Conservation (phyloP, 2,329 filamentous ascomycete species). For the Anthostomella pinea region DNA sequence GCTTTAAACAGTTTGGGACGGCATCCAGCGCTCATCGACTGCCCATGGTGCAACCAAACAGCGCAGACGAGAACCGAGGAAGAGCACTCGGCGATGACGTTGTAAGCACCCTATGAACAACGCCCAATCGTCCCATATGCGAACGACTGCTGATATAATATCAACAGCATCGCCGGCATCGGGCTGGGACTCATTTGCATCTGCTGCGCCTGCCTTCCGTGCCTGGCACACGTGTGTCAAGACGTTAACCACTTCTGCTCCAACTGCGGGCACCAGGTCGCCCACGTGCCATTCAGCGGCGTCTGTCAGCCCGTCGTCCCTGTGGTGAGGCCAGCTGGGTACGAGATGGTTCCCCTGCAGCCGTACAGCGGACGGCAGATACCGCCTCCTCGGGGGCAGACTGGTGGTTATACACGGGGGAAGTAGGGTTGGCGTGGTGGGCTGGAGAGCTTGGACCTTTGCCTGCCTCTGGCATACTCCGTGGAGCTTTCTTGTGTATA, state of each 20-base stretch:
- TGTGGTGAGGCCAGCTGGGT: not conserved
- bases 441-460: too few relatives aligned
- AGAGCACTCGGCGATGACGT: slow-evolving; percentile 13
- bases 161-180: not conserved
- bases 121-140: not conserved
- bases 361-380: not conserved
- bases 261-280: slow-evolving; percentile 30
- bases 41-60: slow-evolving; percentile 10
- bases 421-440: too few relatives aligned
- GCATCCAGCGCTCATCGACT: slow-evolving; percentile 11
- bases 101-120: slow-evolving; percentile 2
- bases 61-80: slow-evolving; percentile 10
- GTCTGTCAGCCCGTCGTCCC: not conserved
- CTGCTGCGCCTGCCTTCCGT: slow-evolving; percentile 32
- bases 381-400: not conserved
- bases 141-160: not conserved
- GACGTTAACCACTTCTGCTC: slow-evolving; percentile 30
- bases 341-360: not conserved
- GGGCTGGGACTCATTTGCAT: slow-evolving; percentile 27
- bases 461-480: too few relatives aligned
- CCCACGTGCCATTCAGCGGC: slow-evolving; percentile 8
- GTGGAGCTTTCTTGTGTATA: too few relatives aligned
- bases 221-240: slow-evolving; percentile 33
- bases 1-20: too few relatives aligned
- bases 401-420: too few relatives aligned